Percentiles rank a stretch among this genome's conserved stretches.
Evolutionary conservation across 2,329 filamentous ascomycete genomes (phyloP).

Genomic region (Diaporthe vexans): DNA sequence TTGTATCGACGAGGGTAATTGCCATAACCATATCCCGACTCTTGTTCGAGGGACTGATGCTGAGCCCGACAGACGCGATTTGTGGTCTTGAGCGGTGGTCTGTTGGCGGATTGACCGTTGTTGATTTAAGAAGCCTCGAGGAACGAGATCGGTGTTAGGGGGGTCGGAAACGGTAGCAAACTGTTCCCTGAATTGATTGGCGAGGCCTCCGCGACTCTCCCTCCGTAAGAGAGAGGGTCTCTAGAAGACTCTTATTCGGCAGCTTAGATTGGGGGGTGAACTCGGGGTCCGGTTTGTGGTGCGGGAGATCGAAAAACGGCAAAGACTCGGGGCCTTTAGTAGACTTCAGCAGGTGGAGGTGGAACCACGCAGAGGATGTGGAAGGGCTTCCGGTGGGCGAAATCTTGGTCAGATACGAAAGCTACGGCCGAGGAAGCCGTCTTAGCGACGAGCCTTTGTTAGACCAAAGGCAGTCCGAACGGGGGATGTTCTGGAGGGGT

Average conservation of each 20-base stretch:
- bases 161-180: slow-evolving; percentile 94
- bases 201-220: slow-evolving; percentile 99
- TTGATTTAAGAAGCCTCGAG: slow-evolving; percentile 38
- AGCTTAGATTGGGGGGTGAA: slow-evolving; percentile 82
- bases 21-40: slow-evolving; percentile 75
- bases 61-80: slow-evolving; percentile 43
- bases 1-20: slow-evolving; percentile 70
- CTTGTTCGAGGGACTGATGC: slow-evolving; percentile 47
- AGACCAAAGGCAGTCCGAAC: slow-evolving; percentile 72
- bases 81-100: background rate
- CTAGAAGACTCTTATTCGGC: slow-evolving; percentile 99
- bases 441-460: slow-evolving; percentile 72
- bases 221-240: slow-evolving; percentile 99
- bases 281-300: slow-evolving; percentile 61
- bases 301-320: slow-evolving; percentile 64
- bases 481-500: slow-evolving; percentile 20
- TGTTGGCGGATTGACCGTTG: slow-evolving; percentile 5
- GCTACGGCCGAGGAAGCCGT: slow-evolving; percentile 75
- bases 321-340: slow-evolving; percentile 63
- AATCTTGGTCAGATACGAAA: slow-evolving; percentile 78
- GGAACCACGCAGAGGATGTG: slow-evolving; percentile 77
- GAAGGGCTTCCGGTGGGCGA: slow-evolving; percentile 73
- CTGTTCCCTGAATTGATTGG: slow-evolving; percentile 90
- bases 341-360: slow-evolving; percentile 66
- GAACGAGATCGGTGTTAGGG: slow-evolving; percentile 78